Percentiles rank a stretch among this genome's conserved stretches.
Conservation (phyloP, 371 early-diverging fungal species). For the Mortierella sp. region DNA sequence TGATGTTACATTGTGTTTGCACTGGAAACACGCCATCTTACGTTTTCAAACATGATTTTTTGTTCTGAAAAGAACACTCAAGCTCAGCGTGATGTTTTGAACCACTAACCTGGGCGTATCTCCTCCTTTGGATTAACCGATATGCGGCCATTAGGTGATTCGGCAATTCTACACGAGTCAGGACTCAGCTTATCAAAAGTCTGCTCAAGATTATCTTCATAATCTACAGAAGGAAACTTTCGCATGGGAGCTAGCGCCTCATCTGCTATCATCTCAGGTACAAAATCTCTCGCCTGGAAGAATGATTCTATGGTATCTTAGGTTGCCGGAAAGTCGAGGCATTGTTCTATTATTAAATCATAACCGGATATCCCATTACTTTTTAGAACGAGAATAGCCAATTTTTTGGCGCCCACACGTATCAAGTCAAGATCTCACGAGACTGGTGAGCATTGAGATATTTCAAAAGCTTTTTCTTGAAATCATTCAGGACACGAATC, state of each 20-base stretch:
- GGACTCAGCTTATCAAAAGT: constrained; percentile 61
- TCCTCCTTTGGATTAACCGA: background rate
- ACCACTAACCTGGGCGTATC: background rate
- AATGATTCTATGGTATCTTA: background rate
- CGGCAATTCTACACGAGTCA: constrained; percentile 64
- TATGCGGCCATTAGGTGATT: constrained; percentile 51
- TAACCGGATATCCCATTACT: background rate
- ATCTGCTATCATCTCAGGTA: constrained; percentile 71
- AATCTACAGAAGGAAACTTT: constrained; percentile 74
- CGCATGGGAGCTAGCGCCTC: constrained; percentile 84
- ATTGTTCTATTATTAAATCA: background rate
- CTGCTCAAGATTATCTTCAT: constrained; percentile 78
- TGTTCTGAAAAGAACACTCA: background rate
- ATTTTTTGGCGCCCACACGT: constrained; percentile 90
- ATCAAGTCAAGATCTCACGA: constrained; percentile 83
- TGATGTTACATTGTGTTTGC: background rate
- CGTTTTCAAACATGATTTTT: too few species aligned
- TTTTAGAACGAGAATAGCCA: constrained; percentile 73
- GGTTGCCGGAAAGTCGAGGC: background rate
- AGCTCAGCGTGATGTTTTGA: background rate
- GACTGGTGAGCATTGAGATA: constrained; percentile 70
- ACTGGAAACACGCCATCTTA: background rate
- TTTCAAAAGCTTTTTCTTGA: background rate
- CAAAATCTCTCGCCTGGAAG: background rate
- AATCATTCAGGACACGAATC: background rate